These are phyloP conservation scores for Candida awuae DNA, from an alignment of 805 yeast genomes.

Conservation along the genomic window DNA sequence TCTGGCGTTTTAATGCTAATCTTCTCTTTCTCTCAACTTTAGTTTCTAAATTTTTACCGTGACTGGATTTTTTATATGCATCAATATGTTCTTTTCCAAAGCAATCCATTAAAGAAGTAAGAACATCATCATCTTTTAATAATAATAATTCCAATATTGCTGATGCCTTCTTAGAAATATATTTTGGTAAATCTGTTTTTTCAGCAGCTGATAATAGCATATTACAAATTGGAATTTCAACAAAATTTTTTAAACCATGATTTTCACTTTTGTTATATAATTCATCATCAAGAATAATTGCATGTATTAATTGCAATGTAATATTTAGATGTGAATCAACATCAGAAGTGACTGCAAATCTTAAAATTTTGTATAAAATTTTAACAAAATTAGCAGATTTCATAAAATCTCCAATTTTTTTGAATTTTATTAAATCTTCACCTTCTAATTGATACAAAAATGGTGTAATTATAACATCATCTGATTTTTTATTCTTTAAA, in stretches of 20 bases:
- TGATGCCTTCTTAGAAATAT: slow-evolving; percentile 48
- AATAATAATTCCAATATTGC: slow-evolving; percentile 44
- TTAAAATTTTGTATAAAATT: slow-evolving; percentile 49
- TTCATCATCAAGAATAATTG: slow-evolving; percentile 35
- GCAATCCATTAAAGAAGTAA: slow-evolving; percentile 44
- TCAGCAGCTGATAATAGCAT: slow-evolving; percentile 45
- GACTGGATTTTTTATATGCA: slow-evolving; percentile 40
- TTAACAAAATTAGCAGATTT: slow-evolving; percentile 48
- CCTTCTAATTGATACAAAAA: slow-evolving; percentile 27
- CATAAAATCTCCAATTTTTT: slow-evolving; percentile 41
- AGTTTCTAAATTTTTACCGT: slow-evolving; percentile 38
- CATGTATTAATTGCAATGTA: slow-evolving; percentile 63
- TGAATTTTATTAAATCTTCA: slow-evolving; percentile 23
- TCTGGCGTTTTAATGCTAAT: slow-evolving; percentile 54
- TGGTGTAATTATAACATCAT: slow-evolving; percentile 46
- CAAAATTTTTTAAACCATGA: slow-evolving; percentile 27
- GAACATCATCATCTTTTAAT: slow-evolving; percentile 38
- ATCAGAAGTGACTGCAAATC: slow-evolving; percentile 40
- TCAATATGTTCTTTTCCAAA: slow-evolving; percentile 51
- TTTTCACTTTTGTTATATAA: slow-evolving; percentile 29
- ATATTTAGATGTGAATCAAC: slow-evolving; percentile 51
- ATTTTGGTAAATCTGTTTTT: slow-evolving; percentile 40
- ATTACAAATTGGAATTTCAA: slow-evolving; percentile 50
- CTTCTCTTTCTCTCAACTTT: slow-evolving; percentile 48
- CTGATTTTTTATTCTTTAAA: slow-evolving; percentile 29